phyloP scores from a whole-genome alignment of 1,284 basidiomycete genomes.

The Ustilago vetiveriae region DNA sequence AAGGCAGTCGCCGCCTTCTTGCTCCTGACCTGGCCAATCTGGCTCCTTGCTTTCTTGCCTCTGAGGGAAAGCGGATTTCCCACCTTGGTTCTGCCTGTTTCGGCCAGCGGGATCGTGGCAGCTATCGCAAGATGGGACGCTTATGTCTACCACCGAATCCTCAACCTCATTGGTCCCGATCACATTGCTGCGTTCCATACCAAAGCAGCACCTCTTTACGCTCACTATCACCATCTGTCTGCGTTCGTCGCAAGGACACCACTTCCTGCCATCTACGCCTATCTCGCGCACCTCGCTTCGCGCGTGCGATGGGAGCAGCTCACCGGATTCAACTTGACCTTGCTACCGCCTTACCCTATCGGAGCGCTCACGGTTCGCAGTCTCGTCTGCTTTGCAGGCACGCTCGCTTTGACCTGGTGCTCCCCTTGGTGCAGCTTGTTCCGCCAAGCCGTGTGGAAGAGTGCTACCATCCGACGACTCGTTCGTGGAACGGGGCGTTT shows the following conservation, averaged over 20 bases:
- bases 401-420: slow-evolving; percentile 62
- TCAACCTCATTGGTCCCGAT: slow-evolving; percentile 23
- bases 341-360: slow-evolving; percentile 63
- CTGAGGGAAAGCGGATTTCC: slow-evolving; percentile 37
- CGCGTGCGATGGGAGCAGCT: slow-evolving; percentile 26
- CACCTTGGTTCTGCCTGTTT: slow-evolving; percentile 39
- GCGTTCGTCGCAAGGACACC: slow-evolving; percentile 20
- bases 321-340: slow-evolving; percentile 38
- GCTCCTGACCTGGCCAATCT: slow-evolving; percentile 61
- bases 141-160: slow-evolving; percentile 17
- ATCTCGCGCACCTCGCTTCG: slow-evolving; percentile 1
- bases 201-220: slow-evolving; percentile 25
- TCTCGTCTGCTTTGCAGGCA: slow-evolving; percentile 57
- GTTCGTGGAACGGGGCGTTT: slow-evolving; percentile 43
- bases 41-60: slow-evolving; percentile 59
- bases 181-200: slow-evolving; percentile 15
- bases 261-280: slow-evolving; percentile 10
- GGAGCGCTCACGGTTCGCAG: slow-evolving; percentile 59
- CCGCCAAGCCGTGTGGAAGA: slow-evolving; percentile 63
- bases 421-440: slow-evolving; percentile 64
- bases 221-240: slow-evolving; percentile 8
- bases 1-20: slow-evolving; percentile 55
- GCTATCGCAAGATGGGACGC: background rate
- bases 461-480: slow-evolving; percentile 53
- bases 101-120: slow-evolving; percentile 25